Conservation (phyloP, 371 early-diverging fungal genomes). For the Mucor lusitanicus region DNA sequence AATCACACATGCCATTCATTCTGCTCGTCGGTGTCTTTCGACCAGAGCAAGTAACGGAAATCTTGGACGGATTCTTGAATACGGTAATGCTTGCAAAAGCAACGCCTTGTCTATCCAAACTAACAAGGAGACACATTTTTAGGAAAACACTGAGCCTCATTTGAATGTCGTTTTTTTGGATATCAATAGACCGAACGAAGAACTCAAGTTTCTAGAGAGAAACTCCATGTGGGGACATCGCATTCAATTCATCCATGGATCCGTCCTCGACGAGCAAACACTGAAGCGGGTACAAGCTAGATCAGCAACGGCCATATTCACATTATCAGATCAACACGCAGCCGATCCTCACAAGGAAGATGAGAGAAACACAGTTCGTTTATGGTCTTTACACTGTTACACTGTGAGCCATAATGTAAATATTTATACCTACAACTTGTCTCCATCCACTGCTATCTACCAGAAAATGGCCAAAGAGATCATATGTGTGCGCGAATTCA, state of each 20-base stretch:
- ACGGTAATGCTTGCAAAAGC: conserved; percentile 35
- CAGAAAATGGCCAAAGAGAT: conserved; percentile 69
- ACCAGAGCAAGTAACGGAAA: conserved; percentile 55
- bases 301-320: conserved; percentile 52
- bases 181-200: conserved; percentile 49
- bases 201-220: conserved; percentile 49
- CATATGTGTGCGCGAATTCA: conserved; percentile 72
- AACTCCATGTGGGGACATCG: conserved; percentile 49
- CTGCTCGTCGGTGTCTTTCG: conserved; percentile 67
- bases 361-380: conserved; percentile 60
- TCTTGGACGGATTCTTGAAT: conserved; percentile 63
- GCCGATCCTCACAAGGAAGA: conserved; percentile 51
- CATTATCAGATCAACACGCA: conserved; percentile 57
- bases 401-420: conserved; percentile 53
- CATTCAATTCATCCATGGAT: conserved; percentile 48
- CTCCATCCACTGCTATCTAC: conserved; percentile 68
- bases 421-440: conserved; percentile 68
- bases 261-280: conserved; percentile 45
- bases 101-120: not conserved
- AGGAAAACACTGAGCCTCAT: conserved; percentile 46
- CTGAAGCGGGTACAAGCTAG: conserved; percentile 50
- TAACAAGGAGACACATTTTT: not conserved
- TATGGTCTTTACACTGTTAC: conserved; percentile 66
- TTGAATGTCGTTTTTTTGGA: conserved; percentile 61
- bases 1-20: conserved; percentile 57